Base-by-base conservation (phyloP, 129 eudicot species). In the Chrysanthemum seticuspe region DNA sequence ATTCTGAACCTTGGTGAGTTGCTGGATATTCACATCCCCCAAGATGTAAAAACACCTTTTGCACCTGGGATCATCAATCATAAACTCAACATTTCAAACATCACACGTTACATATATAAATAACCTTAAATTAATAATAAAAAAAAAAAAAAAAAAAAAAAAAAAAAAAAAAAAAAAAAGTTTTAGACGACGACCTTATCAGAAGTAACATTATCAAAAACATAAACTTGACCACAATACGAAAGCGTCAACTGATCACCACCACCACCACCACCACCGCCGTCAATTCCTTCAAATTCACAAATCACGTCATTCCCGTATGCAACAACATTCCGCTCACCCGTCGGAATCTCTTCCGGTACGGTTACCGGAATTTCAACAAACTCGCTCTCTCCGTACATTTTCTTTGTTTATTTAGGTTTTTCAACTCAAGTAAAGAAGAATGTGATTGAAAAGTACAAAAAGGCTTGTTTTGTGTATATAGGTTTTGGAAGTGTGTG, bases 171-270 rank as follows among this genome's bases (percentile, higher is more conserved):
- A 51, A 47, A 16, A 23, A 16, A 56, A 50, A 21, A 51, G 47
- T 44, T 19, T 19, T 2, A 58, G 63, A 23, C 3, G 13, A 0
- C 8, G 13, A 89, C 96, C 96, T 88, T 88, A 53, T 87, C 88
- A 4, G 86, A 25, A 2, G 86, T 65, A 62, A 91, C 92, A 71
- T 77, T 76, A 55, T 91, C 97, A 68, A 88, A 91, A 6, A 88
- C 89, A 65, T 82, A 86, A 19, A 88, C 83, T 72, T 83, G 90
- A 13, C 91, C 96, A 14, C 79, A 79, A 63, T 84, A 91, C 56
- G 97, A 84, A 62, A 91, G 78, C 6, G 92, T 86, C 18, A 88
- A 87, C 83, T 84, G 92, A 25, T 82, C 73, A 0, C 83, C 78
- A 47, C 56, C 51, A 66, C 70, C 85, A 14, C 73, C 82, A 21